These are phyloP conservation scores for Talaromyces rugulosus DNA, from an alignment of 2,329 filamentous ascomycete genomes.

Conservation along the genomic window DNA sequence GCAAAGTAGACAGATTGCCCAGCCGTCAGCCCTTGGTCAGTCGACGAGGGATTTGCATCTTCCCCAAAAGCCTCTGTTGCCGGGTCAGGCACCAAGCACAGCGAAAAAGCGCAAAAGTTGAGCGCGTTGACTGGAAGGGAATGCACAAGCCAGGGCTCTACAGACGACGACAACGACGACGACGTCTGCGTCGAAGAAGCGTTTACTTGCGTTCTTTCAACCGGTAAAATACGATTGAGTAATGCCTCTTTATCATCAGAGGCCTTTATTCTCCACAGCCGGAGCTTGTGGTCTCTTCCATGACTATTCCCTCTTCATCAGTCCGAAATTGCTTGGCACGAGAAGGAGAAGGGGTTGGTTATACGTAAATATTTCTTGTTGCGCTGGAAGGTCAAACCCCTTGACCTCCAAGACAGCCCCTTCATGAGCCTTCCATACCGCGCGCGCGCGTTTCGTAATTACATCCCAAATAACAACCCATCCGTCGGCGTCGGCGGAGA, in stretches of 20 bases:
- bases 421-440: constrained; percentile 82
- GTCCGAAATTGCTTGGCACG: constrained; percentile 8
- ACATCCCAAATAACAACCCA: constrained; percentile 85
- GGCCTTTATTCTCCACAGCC: constrained; percentile 75
- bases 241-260: constrained; percentile 45
- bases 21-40: neutral
- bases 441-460: constrained; percentile 71
- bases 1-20: constrained; percentile 58
- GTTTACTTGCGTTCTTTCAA: constrained; percentile 53
- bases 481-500: constrained; percentile 85
- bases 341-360: constrained; percentile 29
- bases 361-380: constrained; percentile 75
- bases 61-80: neutral
- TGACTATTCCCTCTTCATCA: constrained; percentile 56
- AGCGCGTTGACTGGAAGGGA: constrained; percentile 82
- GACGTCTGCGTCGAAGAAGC: constrained; percentile 35
- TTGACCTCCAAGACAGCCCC: constrained; percentile 70
- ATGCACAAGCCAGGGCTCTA: constrained; percentile 75
- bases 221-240: constrained; percentile 65
- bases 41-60: neutral
- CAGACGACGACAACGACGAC: constrained; percentile 39
- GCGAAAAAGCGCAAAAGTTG: constrained; percentile 87
- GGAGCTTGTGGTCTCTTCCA: constrained; percentile 80
- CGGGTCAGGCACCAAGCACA: constrained; percentile 42
- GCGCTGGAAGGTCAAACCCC: constrained; percentile 46